Base-by-base conservation (phyloP, 2,329 filamentous ascomycete species). In the Penicillium rolfsii region DNA sequence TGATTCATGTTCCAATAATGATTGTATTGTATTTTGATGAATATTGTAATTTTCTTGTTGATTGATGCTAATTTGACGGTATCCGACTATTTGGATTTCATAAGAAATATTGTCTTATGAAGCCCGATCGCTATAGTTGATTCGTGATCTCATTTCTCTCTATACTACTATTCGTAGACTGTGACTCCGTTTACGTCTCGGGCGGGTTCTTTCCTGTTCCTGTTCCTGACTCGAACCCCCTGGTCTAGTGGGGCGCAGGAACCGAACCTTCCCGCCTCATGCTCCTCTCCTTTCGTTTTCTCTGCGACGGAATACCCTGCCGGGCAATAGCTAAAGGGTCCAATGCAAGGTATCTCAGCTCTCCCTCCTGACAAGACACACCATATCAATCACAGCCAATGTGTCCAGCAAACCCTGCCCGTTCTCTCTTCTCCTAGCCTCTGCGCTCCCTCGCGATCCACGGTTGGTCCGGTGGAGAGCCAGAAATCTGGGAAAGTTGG, bases 401-500 rank as follows among this genome's bases (percentile, higher is more conserved):
- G n/a, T n/a, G n/a, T n/a, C n/a, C 46, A 48, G 28, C 43, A 49
- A 28, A 56, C 41, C 46, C 26, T 9, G 1, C 26, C 5, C 12
- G 35, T 36, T 36, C 35, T 35, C 30, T 7, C 28, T 28, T 28
- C 14, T 50, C 46, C 46, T n/a, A 50, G 46, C 46, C 46, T 22
- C 46, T 35, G 46, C 46, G 46, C 46, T 50, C 46, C 28, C 46
- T 49, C 46, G 54, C 24, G 46, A 57, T 43, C 55, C 55, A 49
- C 36, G 55, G 55, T 57, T 57, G 54, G 33, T 50, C 46, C 46
- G 28, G 54, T 56, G 54, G 54, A 55, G 33, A 14, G 22, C 6
- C n/a, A 50, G 9, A 5, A 52, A 57, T 46, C 54, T 40, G 22
- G 55, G 55, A 57, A 59, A 58, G 33, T 38, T 30, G 55, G 55